Evolutionary conservation across 495 filamentous ascomycete species (phyloP), one percentile per base, ranked within the genome.

Genomic region (Umbilicaria muhlenbergii): DNA sequence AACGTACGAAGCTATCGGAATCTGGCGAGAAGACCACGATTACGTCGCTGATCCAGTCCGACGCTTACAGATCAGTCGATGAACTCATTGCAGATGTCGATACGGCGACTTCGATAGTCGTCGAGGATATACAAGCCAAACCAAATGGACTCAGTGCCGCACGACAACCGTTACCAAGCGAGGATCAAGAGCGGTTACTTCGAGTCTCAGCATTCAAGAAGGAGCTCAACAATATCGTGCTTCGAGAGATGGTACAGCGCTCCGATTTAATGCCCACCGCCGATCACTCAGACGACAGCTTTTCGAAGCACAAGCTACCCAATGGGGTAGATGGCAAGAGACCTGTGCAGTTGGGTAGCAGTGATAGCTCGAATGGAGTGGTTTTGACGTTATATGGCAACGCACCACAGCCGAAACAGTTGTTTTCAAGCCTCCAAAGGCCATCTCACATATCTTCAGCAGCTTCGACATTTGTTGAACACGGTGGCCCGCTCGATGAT

Each of bases 371-470:
- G 32, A 13, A 70, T 32, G 72, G 72, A 36, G 58, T 73, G 18
- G 78, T 85, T 1, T 61, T 93, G 47, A 86, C 81, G 0, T 64
- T 91, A 1, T 80, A 75, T 42, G 79, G 77, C 32, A 77, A 78
- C 39, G 77, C 78, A n/a, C 71, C 75, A 24, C 76, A 74, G 31
- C 67, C 79, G 12, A 81, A 77, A 50, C 84, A 89, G 42, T 66
- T 94, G 13, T 94, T 86, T 58, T 86, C 86, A 12, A 92, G 86
- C 59, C 61, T 87, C 19, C 80, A 81, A 49, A 72, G 73, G 47
- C 63, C 71, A 3, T 49, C 58, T 41, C 60, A 58, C 37, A 54
- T 63, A 34, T 51, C 53, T 11, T 42, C 61, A 16, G n/a, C 18
- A 17, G 36, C 24, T 43, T 34, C 16, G 36, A 18, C 24, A 28